Conservation (phyloP, 2,329 filamentous ascomycete genomes). For the Amauroascus verrucosus region DNA sequence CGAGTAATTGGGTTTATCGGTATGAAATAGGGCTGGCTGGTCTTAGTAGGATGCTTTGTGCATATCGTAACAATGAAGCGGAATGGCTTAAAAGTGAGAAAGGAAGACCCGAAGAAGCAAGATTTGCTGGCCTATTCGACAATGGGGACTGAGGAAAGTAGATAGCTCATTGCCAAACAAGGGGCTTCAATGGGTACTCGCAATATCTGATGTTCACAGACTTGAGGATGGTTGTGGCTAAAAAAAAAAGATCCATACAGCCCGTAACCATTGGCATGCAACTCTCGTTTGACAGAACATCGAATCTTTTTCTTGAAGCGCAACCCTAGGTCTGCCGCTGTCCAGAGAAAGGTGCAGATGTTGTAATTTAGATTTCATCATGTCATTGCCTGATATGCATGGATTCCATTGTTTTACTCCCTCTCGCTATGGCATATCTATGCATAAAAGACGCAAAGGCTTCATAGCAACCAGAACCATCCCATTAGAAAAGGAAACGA, state of each 20-base stretch:
- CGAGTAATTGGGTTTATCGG: too few species aligned
- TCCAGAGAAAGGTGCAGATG: neutral
- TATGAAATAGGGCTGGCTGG: neutral
- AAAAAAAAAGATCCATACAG: neutral
- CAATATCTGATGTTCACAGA: neutral
- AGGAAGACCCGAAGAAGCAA: conserved; percentile 27
- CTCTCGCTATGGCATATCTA: conserved; percentile 18
- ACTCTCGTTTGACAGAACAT: neutral
- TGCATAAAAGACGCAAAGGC: conserved; percentile 17
- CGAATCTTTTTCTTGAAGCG: neutral
- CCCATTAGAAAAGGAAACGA: conserved; percentile 17
- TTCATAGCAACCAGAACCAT: conserved; percentile 17
- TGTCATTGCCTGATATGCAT: conserved; percentile 18
- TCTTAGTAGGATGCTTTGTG: neutral
- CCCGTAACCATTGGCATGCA: neutral
- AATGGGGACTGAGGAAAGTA: neutral
- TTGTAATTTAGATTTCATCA: conserved; percentile 16
- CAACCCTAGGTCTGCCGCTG: neutral
- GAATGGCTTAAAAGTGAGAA: conserved; percentile 24
- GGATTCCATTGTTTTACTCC: conserved; percentile 15
- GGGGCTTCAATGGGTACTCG: neutral
- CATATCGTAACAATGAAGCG: neutral
- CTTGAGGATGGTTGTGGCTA: neutral
- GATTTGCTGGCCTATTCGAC: neutral
- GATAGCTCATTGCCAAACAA: neutral